These are phyloP conservation scores for Thermomyces lanuginosus DNA, from an alignment of 2,329 filamentous ascomycete genomes.

Conservation along the genomic window DNA sequence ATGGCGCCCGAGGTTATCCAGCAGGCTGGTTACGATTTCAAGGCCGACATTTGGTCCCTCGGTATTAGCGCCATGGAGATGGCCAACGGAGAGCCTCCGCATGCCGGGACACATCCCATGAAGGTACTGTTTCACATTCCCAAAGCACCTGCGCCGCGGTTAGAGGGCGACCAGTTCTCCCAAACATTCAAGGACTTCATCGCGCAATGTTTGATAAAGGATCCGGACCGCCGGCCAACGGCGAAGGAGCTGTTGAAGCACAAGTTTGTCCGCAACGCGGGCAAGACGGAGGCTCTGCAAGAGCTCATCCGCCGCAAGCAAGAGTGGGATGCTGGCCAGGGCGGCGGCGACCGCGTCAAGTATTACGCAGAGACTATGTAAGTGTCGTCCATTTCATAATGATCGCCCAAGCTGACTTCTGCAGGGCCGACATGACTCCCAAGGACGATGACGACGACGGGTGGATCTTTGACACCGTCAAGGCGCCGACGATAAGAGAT, in stretches of 20 bases:
- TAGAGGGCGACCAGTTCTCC: conserved; percentile 69
- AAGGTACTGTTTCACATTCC: conserved; percentile 85
- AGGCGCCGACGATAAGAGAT: conserved; percentile 38
- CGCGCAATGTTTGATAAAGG: conserved; percentile 76
- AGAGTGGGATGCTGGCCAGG: conserved; percentile 60
- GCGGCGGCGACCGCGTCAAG: conserved; percentile 52
- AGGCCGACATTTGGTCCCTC: conserved; percentile 84
- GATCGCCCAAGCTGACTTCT: conserved; percentile 7
- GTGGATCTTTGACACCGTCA: conserved; percentile 93
- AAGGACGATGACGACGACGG: conserved; percentile 64
- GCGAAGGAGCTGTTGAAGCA: conserved; percentile 80
- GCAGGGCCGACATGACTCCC: conserved; percentile 44
- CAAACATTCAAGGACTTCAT: conserved; percentile 91
- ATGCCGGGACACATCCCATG: conserved; percentile 78
- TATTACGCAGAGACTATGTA: conserved; percentile 88
- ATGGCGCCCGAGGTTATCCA: conserved; percentile 93
- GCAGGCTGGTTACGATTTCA: conserved; percentile 69
- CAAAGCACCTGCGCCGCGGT: conserved; percentile 65
- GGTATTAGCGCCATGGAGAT: conserved; percentile 86
- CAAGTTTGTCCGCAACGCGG: conserved; percentile 71
- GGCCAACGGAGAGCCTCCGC: conserved; percentile 73
- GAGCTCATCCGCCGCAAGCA: conserved; percentile 71
- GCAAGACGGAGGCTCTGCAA: conserved; percentile 73
- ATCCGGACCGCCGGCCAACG: conserved; percentile 66
- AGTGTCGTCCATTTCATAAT: conserved; percentile 10